Base-by-base conservation (phyloP, 2,329 filamentous ascomycete species). In the Pestalotiopsis sp. region DNA sequence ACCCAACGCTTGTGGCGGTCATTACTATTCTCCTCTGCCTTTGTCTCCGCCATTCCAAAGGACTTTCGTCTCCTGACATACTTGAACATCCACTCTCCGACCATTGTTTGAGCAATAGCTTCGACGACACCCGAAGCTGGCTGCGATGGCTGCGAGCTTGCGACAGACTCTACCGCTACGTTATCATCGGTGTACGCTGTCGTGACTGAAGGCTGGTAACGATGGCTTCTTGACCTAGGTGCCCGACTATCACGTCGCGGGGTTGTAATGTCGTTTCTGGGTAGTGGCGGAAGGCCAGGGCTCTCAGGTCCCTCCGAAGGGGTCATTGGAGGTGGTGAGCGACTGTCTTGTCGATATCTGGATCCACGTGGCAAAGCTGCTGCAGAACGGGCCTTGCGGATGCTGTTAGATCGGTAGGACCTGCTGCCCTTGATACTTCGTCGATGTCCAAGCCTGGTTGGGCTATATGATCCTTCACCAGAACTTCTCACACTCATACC, bases 101-200 rank as follows among this genome's bases (percentile, higher is more conserved):
- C 94, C 96, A 99, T 99, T 0, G 95, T 97, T 77, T 97, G 95
- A 1, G 96, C 95, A 79, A 99, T 98, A 3, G 96, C 94, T 82
- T 98, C 96, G 5, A 99, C 95, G 14, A 98, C 93, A 59, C 90
- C 92, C 0, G 92, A 92, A 58, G 91, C 88, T 73, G 94, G 91
- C 38, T 88, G 86, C 17, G 45, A 52, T 73, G 94, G 62, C 49
- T 64, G 64, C 12, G 85, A 82, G 73, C 86, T 90, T 57, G 83
- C 86, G 67, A 86, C 83, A 3, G 87, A 91, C 56, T 85, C 85
- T 71, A 81, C 76, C 45, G 45, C n/a, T 70, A 81, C 77, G 68
- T 83, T 84, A 45, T 81, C 79, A 56, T 80, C 80, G 1, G 83
- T 85, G 69, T 82, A 84, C 38, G 83, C 83, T 1, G 88, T 90